phyloP scores from a whole-genome alignment of 2,329 filamentous ascomycete genomes.

The Colletotrichum noveboracense region DNA sequence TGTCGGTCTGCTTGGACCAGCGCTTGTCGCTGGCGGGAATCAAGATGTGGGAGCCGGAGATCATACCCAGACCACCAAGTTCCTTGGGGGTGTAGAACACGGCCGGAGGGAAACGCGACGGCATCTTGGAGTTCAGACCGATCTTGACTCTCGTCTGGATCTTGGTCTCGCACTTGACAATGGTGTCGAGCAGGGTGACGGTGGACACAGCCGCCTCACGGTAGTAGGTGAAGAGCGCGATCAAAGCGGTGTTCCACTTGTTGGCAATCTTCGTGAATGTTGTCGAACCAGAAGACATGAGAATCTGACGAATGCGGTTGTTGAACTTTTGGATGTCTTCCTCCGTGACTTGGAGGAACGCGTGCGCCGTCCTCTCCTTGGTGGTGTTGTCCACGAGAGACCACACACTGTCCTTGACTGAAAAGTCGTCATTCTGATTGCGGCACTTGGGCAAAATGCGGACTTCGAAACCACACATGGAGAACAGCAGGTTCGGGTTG shows the following conservation, averaged over 20 bases:
- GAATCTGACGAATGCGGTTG: constrained; percentile 95
- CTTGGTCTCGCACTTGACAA: constrained; percentile 99
- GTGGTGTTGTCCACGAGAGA: constrained; percentile 94
- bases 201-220: constrained; percentile 97
- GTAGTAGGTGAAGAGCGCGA: constrained; percentile 98
- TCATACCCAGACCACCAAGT: constrained; percentile 96
- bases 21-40: constrained; percentile 98
- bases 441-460: constrained; percentile 94
- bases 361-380: constrained; percentile 96
- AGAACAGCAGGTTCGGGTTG: constrained; percentile 96
- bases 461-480: constrained; percentile 98
- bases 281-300: constrained; percentile 99
- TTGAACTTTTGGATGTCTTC: constrained; percentile 99
- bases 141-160: constrained; percentile 99
- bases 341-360: constrained; percentile 96
- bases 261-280: constrained; percentile 99
- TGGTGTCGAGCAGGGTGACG: constrained; percentile 91
- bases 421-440: constrained; percentile 95
- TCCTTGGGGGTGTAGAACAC: constrained; percentile 99
- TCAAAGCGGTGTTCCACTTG: constrained; percentile 99
- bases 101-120: constrained; percentile 94
- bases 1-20: constrained; percentile 98
- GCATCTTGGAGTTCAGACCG: constrained; percentile 98
- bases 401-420: constrained; percentile 98
- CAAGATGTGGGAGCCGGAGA: constrained; percentile 96